Evolutionary conservation across 208 protist genomes (phyloP).

Genomic region (Kentomonas sorsogonicus): DNA sequence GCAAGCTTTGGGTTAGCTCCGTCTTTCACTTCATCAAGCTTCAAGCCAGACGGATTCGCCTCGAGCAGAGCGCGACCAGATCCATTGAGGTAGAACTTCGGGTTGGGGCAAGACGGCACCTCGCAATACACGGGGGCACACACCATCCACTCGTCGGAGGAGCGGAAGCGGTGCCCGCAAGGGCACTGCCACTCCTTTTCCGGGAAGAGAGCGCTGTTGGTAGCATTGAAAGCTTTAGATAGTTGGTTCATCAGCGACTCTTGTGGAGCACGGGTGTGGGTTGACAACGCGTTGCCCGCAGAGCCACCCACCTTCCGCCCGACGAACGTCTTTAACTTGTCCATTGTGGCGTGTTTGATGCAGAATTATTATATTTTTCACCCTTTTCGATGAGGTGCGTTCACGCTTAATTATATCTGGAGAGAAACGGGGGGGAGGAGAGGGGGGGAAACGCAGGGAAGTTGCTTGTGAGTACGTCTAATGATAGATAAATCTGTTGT

Average conservation of each 20-base stretch:
- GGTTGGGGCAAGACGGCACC: conserved; percentile 86
- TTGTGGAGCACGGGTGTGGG: conserved; percentile 22
- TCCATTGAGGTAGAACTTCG: conserved; percentile 86
- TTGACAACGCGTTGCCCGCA: conserved; percentile 42
- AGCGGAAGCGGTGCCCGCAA: conserved; percentile 85
- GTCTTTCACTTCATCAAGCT: conserved; percentile 56
- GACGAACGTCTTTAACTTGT: conserved; percentile 81
- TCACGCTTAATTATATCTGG: too few species aligned
- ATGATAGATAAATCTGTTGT: too few species aligned
- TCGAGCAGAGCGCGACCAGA: conserved; percentile 76
- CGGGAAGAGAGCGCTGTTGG: conserved; percentile 49
- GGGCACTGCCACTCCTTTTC: conserved; percentile 88
- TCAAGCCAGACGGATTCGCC: conserved; percentile 77
- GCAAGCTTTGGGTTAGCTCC: conserved; percentile 2
- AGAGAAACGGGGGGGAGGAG: too few species aligned
- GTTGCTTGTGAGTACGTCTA: too few species aligned
- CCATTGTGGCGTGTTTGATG: too few species aligned
- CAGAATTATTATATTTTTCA: too few species aligned
- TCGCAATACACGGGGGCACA: conserved; percentile 83
- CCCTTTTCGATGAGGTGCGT: too few species aligned
- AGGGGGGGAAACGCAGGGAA: too few species aligned
- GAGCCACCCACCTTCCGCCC: conserved; percentile 34
- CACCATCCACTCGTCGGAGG: conserved; percentile 76
- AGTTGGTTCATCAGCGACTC: conserved; percentile 49
- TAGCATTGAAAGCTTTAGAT: conserved; percentile 21